These are phyloP conservation scores for Rhododendron kiyosumense DNA, from an alignment of 148 eudicot genomes.

Conservation along the genomic window DNA sequence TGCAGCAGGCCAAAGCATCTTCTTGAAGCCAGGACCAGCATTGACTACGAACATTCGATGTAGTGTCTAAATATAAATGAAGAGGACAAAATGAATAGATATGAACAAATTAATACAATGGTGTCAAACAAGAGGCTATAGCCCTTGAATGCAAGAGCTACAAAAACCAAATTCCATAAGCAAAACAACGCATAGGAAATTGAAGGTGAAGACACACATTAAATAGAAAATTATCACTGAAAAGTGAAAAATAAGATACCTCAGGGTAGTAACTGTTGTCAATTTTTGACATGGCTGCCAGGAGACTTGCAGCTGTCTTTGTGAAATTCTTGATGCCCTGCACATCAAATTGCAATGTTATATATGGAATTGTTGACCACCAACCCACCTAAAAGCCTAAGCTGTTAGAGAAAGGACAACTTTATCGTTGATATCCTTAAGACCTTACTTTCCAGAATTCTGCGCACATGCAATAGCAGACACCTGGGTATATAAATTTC, in stretches of 20 bases:
- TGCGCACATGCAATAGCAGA: neutral
- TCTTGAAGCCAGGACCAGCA: constrained; percentile 77
- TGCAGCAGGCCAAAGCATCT: constrained; percentile 75
- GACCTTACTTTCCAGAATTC: neutral
- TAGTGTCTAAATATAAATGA: constrained; percentile 44
- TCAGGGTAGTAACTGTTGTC: constrained; percentile 71
- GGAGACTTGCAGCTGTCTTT: constrained; percentile 51
- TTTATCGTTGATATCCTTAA: neutral
- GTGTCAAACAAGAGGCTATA: neutral
- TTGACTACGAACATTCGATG: constrained; percentile 72
- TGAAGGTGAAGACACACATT: neutral
- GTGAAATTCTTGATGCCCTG: constrained; percentile 76
- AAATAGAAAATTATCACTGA: neutral
- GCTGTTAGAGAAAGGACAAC: neutral
- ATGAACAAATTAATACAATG: neutral
- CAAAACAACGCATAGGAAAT: neutral
- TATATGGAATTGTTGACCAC: neutral
- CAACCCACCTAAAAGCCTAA: neutral
- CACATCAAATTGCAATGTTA: constrained; percentile 5
- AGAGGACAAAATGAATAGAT: neutral
- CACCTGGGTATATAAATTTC: neutral
- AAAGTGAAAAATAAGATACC: constrained; percentile 27
- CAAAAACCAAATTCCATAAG: neutral
- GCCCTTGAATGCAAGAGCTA: constrained; percentile 1
- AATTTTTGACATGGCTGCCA: constrained; percentile 55